Conservation (phyloP, 164 flowering plant species). For the Sextonia rubra region DNA sequence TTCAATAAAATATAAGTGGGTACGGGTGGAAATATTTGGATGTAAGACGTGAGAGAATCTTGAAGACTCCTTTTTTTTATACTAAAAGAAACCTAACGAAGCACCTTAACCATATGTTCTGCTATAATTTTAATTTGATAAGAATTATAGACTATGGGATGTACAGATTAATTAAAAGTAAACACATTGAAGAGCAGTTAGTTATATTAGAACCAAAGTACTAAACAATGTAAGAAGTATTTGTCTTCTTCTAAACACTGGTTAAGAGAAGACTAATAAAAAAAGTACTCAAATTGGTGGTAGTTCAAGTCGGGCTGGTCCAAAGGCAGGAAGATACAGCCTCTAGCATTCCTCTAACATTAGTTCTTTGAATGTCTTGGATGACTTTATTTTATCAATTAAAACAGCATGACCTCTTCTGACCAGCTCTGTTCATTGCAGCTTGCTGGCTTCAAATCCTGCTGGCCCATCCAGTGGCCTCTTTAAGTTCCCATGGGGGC, state of each 20-base stretch:
- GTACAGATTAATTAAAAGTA: not conserved
- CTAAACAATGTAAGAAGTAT: too few species aligned
- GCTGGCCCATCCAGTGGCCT: not conserved
- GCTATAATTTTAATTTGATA: not conserved
- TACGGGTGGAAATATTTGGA: not conserved
- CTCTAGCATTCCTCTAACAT: constrained; percentile 1
- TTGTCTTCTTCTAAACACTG: not conserved
- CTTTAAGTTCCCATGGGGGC: too few species aligned
- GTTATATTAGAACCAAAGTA: not conserved
- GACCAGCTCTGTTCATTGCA: not conserved
- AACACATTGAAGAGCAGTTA: not conserved
- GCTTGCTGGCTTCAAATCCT: not conserved
- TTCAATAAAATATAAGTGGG: not conserved
- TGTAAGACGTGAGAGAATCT: constrained; percentile 8
- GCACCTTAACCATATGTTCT: not conserved
- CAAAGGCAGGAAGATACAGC: not conserved
- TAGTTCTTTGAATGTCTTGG: not conserved
- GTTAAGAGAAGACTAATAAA: not conserved
- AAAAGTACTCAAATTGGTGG: not conserved
- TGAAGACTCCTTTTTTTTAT: not conserved
- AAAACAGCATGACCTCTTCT: not conserved
- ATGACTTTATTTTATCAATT: not conserved
- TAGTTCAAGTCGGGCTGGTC: constrained; percentile 1
- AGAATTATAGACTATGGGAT: not conserved
- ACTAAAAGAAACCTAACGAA: not conserved